Percentiles rank a stretch among this genome's conserved stretches.
phyloP scores from a whole-genome alignment of 2,329 filamentous ascomycete genomes.

The Stachybotrys chartarum region DNA sequence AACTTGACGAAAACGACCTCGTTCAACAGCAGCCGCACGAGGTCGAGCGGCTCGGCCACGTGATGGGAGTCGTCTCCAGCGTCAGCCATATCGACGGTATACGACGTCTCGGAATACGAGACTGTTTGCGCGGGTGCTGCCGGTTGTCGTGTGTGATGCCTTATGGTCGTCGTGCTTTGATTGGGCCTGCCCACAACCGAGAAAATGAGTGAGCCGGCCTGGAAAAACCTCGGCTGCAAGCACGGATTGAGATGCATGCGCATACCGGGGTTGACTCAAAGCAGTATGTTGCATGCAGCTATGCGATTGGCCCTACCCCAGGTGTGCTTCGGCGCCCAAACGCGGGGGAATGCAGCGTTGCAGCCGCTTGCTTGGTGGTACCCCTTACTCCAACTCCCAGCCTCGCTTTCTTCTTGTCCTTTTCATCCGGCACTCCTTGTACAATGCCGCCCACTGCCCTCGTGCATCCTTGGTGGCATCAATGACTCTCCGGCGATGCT shows the following conservation, averaged over 20 bases:
- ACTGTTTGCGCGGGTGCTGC: neutral
- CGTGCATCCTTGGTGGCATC: neutral
- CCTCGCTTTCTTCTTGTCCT: neutral
- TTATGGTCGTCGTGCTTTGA: neutral
- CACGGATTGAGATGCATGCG: neutral
- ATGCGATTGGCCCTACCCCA: constrained; percentile 2
- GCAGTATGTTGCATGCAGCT: neutral
- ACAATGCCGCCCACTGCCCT: neutral
- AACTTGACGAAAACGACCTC: constrained; percentile 97
- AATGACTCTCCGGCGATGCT: constrained; percentile 22
- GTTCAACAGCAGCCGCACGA: constrained; percentile 89
- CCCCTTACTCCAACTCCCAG: neutral
- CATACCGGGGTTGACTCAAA: neutral
- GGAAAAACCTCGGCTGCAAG: neutral
- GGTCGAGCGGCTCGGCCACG: constrained; percentile 87
- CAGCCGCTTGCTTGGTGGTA: neutral
- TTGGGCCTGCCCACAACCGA: neutral
- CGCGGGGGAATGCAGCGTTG: neutral
- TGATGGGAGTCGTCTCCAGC: constrained; percentile 64
- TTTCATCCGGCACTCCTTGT: neutral
- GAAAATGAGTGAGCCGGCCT: neutral
- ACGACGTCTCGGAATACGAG: neutral
- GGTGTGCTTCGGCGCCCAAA: constrained; percentile 4
- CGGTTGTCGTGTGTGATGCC: neutral
- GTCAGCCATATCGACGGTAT: constrained; percentile 62